Base-by-base conservation (phyloP, 345 rosid species). In the Orychophragmus violaceus region DNA sequence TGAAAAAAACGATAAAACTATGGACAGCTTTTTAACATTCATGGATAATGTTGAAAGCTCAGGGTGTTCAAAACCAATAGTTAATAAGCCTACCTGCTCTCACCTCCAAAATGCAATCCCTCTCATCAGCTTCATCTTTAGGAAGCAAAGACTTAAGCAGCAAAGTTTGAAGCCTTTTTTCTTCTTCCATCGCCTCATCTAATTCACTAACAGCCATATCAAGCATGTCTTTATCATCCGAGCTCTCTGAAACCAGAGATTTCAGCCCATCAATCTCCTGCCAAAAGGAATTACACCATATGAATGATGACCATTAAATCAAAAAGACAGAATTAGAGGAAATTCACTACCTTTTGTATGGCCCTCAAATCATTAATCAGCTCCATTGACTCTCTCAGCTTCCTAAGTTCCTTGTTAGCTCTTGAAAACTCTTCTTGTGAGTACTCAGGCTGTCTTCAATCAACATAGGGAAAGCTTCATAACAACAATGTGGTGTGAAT, bases 71-170 rank as follows among this genome's bases (percentile, higher is more conserved):
- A 10, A 46, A 46, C 5, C 49, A 48, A 50, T 17, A 17, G 44
- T 16, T 54, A 4, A 29, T 39, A 29, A 10, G 69, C 22, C 3
- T 86, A 91, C 97, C 99, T 81, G 97, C 96, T 83, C 97, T 85
- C 81, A 94, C 99, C 89, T 94, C 99, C 87, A 90, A 72, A 84
- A 94, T 91, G 74, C 90, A 81, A 78, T 77, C 91, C 81, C 95
- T 85, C 81, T 84, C 95, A 75, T 94, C 96, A n/a, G 97, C 99
- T 72, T 91, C 99, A 73, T 94, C 99, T 72, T 80, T 88, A n/a
- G 99, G 97, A 68, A 94, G 93, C 63, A 91, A 78, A 16, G 85
- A 83, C 83, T 80, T 84, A 49, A 91, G 93, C 72, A 94, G 73
- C 80, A 81, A 74, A 72, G 66, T 77, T 74, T 84, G 96, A 79